These are phyloP conservation scores for Rhizoclosmatium sp. DNA, from an alignment of 192 early-diverging fungal species.

Conservation along the genomic window DNA sequence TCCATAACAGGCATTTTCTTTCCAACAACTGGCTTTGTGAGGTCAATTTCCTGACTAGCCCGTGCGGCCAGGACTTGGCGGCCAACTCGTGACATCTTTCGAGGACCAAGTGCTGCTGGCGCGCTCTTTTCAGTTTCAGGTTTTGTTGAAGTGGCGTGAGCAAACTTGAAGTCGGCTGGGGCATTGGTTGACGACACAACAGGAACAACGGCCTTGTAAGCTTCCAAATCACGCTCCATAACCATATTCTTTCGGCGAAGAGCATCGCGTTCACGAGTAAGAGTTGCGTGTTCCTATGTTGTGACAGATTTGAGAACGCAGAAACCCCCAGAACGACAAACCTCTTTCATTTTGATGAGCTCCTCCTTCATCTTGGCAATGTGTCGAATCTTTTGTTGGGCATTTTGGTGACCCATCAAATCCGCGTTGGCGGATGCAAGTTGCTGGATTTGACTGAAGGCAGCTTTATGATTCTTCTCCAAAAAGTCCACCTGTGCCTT, in stretches of 20 bases:
- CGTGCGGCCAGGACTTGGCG: too few species aligned
- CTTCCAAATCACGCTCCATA: conserved; percentile 34
- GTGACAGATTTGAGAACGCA: neutral
- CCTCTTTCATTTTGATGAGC: conserved; percentile 52
- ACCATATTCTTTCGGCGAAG: conserved; percentile 11
- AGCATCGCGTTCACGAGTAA: conserved; percentile 25
- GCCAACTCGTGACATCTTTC: too few species aligned
- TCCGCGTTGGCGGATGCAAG: conserved; percentile 51
- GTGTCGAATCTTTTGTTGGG: conserved; percentile 58
- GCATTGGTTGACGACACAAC: too few species aligned
- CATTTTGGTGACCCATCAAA: conserved; percentile 57
- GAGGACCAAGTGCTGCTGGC: too few species aligned
- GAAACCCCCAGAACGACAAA: conserved; percentile 9
- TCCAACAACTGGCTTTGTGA: too few species aligned
- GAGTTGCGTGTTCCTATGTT: conserved; percentile 12
- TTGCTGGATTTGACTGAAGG: conserved; percentile 47
- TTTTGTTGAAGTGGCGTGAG: too few species aligned
- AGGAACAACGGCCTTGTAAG: conserved; percentile 21
- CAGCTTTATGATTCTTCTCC: conserved; percentile 20
- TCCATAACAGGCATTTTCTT: too few species aligned
- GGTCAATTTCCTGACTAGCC: too few species aligned
- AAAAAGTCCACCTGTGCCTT: conserved; percentile 21
- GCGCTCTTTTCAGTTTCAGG: too few species aligned
- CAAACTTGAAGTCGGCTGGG: too few species aligned
- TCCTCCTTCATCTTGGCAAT: conserved; percentile 54